phyloP scores from a whole-genome alignment of 1,284 basidiomycete species.

The Fomitopsis pinicola region DNA sequence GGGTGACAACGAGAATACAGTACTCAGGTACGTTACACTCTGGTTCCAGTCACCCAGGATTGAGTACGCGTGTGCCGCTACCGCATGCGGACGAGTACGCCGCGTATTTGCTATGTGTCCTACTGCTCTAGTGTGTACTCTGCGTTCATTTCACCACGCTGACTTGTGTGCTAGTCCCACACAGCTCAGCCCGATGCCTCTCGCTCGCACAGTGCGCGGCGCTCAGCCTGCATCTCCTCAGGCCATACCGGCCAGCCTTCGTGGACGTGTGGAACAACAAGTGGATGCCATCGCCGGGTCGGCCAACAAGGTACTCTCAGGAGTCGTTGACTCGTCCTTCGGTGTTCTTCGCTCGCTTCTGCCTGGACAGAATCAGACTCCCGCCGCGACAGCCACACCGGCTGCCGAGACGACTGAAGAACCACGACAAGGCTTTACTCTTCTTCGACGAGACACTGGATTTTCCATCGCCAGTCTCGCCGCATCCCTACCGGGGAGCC shows the following conservation, averaged over 20 bases:
- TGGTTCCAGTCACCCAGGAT: not conserved
- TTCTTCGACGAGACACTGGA: conserved; percentile 66
- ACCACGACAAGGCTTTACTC: conserved; percentile 50
- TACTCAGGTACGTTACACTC: conserved; percentile 42
- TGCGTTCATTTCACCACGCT: conserved; percentile 3
- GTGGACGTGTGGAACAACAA: conserved; percentile 78
- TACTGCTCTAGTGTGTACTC: not conserved
- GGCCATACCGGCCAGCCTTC: conserved; percentile 42
- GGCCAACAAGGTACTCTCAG: conserved; percentile 81
- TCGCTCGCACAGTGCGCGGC: conserved; percentile 31
- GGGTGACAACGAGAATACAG: conserved; percentile 56
- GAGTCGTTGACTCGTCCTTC: conserved; percentile 83
- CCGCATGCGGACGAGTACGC: not conserved
- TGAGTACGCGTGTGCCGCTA: not conserved
- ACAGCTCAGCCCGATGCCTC: conserved; percentile 73
- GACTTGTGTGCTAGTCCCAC: conserved; percentile 47
- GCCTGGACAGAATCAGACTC: conserved; percentile 24
- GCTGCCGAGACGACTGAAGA: conserved; percentile 27
- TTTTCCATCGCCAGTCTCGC: conserved; percentile 82
- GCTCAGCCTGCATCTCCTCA: conserved; percentile 29
- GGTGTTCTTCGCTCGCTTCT: conserved; percentile 73
- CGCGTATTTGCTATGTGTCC: conserved; percentile 4
- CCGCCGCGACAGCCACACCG: conserved; percentile 16
- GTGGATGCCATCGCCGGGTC: conserved; percentile 81
- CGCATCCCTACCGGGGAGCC: conserved; percentile 49